Evolutionary conservation across 2,329 filamentous ascomycete species (phyloP).

Genomic region (Eutypella sp.): DNA sequence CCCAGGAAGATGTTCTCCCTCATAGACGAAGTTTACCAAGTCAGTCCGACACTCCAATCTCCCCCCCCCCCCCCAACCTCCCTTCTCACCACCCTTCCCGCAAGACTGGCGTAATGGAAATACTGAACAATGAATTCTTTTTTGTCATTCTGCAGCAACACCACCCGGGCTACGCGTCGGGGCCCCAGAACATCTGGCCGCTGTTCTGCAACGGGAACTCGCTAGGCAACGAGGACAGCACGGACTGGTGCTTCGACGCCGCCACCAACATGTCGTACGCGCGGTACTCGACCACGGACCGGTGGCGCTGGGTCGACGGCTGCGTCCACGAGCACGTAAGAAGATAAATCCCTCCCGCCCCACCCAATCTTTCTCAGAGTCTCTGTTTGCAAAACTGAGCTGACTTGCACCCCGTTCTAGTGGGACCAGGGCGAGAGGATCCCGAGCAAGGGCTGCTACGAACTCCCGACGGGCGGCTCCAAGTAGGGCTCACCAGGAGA

Average conservation of each 20-base stretch:
- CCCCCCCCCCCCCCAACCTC: background rate
- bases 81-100: background rate
- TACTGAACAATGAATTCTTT: constrained; percentile 1
- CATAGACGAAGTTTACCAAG: constrained; percentile 32
- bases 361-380: background rate
- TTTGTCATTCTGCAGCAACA: constrained; percentile 31
- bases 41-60: constrained; percentile 13
- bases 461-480: constrained; percentile 5
- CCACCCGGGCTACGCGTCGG: constrained; percentile 30
- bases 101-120: background rate
- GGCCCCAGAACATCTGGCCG: constrained; percentile 31
- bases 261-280: constrained; percentile 37
- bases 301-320: constrained; percentile 36
- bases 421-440: constrained; percentile 31
- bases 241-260: constrained; percentile 33
- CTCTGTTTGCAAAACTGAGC: background rate
- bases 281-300: constrained; percentile 30
- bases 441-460: constrained; percentile 23
- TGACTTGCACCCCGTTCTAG: constrained; percentile 10
- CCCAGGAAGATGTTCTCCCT: constrained; percentile 35
- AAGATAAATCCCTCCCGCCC: no score
- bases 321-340: constrained; percentile 37
- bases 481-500: no score
- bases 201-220: constrained; percentile 33
- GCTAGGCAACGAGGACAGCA: constrained; percentile 28